A percentile compares a stretch with the other conserved stretches of the same genome.
Conservation (phyloP, 129 eudicot genomes). For the Apium graveolens region DNA sequence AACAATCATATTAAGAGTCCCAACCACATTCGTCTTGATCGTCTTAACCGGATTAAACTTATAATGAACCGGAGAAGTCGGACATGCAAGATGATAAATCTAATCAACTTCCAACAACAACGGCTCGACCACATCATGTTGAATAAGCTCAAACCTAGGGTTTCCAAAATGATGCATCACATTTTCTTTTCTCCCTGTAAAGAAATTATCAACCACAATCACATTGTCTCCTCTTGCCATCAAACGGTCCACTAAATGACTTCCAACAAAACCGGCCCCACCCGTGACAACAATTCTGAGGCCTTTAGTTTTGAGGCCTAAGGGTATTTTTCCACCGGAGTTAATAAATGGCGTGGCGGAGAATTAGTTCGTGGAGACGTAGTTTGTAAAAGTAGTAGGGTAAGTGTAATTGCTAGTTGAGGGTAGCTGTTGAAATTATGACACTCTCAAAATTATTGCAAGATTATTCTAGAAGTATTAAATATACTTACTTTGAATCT, state of each 20-base stretch:
- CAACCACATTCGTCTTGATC: slow-evolving; percentile 97
- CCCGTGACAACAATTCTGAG: slow-evolving; percentile 26
- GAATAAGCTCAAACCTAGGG: slow-evolving; percentile 75
- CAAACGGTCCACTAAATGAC: slow-evolving; percentile 78
- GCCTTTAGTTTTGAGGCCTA: background rate
- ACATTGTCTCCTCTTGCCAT: slow-evolving; percentile 78
- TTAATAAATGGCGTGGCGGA: background rate
- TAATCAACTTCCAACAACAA: slow-evolving; percentile 78
- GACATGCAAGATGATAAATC: slow-evolving; percentile 96
- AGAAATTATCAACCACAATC: slow-evolving; percentile 87
- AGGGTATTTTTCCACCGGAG: background rate
- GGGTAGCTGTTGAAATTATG: no score
- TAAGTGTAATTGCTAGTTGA: background rate
- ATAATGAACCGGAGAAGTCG: slow-evolving; percentile 94
- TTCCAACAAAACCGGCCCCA: slow-evolving; percentile 22
- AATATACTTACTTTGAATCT: no score
- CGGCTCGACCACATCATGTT: slow-evolving; percentile 94
- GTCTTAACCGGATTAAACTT: slow-evolving; percentile 84
- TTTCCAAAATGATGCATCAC: slow-evolving; percentile 84
- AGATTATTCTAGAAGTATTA: no score
- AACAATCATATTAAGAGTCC: slow-evolving; percentile 91
- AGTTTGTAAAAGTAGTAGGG: background rate
- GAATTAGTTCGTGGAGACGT: background rate
- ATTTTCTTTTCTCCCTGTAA: slow-evolving; percentile 83
- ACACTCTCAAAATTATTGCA: no score